Base-by-base conservation (phyloP, 225 moss, liverwort and hornwort species). In the Polytrichum commune region DNA sequence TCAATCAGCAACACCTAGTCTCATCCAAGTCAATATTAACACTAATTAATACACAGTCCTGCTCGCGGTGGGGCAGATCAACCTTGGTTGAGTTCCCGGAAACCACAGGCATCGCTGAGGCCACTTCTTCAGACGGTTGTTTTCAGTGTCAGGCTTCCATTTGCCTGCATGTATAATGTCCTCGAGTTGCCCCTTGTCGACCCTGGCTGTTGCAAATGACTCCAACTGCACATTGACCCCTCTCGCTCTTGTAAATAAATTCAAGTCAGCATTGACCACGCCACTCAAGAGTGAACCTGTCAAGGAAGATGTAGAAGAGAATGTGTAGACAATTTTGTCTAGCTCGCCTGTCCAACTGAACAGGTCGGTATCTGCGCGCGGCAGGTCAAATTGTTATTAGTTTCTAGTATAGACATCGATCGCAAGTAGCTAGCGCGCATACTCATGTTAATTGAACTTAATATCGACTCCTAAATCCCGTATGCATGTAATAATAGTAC, bases 281-380 rank as follows among this genome's bases (percentile, higher is more conserved):
- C 67, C 67, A 26, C 38, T 67, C 24, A 67, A 53, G 10, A 67
- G 6, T 10, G 67, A 67, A 25, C 67, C 67, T 67, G 67, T 26
- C 67, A 53, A 67, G 67, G 53, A 67, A 38, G 35, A 38, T 13
- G 35, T 25, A 2, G 67, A 67, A 8, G 35, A 38, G 46, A 67
- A 67, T 19, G 9, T 25, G 5, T 67, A 4, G 25, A 10, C 22
- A 7, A 67, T 5, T 0, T 30, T 30, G 5, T 5, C 5, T 5
- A 30, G 30, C 30, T 6, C 30, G 5, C 30, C 30, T 30, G 30
- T 5, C 30, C 30, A 30, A 6, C 30, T 30, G 30, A 30, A 30
- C 30, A 30, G 30, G 30, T 30, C 30, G 30, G 30, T 30, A 30
- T 30, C 30, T 30, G 29, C 29, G 29, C 5, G 30, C 30, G 5